These are phyloP conservation scores for Lotmaria passim DNA, from an alignment of 208 protist genomes.

Conservation along the genomic window DNA sequence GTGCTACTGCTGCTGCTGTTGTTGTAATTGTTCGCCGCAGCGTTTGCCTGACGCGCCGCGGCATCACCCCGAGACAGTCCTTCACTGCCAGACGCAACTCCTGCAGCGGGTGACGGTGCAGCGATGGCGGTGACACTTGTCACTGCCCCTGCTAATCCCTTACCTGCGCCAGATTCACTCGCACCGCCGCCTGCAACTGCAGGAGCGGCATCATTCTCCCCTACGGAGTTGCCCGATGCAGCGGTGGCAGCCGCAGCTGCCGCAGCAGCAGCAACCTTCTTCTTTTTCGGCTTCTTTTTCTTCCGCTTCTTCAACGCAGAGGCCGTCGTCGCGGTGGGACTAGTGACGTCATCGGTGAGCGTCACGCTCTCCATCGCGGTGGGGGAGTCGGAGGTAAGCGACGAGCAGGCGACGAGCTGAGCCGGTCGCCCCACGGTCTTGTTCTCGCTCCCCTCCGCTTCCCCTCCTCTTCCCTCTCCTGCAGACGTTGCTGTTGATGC, in stretches of 20 bases:
- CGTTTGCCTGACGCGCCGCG: constrained; percentile 9
- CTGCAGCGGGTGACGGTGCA: background rate
- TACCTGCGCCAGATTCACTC: background rate
- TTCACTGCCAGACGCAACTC: background rate
- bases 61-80: constrained; percentile 14
- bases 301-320: constrained; percentile 34
- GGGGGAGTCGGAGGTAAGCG: background rate
- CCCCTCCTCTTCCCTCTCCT: background rate
- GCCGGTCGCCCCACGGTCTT: background rate
- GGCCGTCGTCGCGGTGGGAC: background rate
- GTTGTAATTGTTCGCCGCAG: constrained; percentile 7
- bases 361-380: background rate
- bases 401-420: constrained; percentile 1
- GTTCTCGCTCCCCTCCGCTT: background rate
- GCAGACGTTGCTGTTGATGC: background rate
- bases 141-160: background rate
- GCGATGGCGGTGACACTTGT: background rate
- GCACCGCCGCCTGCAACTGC: background rate
- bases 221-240: background rate
- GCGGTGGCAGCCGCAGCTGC: constrained; percentile 12
- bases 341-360: constrained; percentile 2
- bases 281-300: constrained; percentile 41
- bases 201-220: background rate
- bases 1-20: background rate
- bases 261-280: constrained; percentile 13